Conservation (phyloP, 805 yeast genomes). For the Myxozyma nipponensis region DNA sequence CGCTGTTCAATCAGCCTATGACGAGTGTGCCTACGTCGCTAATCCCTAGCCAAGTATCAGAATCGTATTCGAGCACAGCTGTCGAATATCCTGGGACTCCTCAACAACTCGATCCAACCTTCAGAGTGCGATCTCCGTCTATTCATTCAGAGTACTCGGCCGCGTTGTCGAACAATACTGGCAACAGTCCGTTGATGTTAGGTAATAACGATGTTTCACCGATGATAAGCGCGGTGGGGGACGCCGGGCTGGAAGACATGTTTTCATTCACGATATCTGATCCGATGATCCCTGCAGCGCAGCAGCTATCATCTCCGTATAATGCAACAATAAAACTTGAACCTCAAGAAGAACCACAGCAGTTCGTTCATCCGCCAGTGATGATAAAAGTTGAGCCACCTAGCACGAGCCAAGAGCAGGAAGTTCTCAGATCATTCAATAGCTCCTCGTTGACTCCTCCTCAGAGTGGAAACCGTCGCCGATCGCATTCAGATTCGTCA, state of each 20-base stretch:
- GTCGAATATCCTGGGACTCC: neutral
- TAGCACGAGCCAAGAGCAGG: neutral
- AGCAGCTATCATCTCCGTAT: neutral
- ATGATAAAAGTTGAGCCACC: constrained; percentile 1
- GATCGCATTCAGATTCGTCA: constrained; percentile 24
- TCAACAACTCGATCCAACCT: neutral
- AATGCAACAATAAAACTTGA: no score
- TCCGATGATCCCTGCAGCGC: neutral
- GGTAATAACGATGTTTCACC: constrained; percentile 9
- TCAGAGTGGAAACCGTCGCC: constrained; percentile 3
- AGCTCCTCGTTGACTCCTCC: constrained; percentile 9
- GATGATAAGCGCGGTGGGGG: constrained; percentile 7
- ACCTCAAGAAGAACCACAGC: constrained; percentile 1
- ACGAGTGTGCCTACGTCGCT: neutral
- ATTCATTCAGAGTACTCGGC: constrained; percentile 23
- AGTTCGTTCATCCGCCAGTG: constrained; percentile 1
- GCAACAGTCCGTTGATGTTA: neutral
- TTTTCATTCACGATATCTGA: constrained; percentile 13
- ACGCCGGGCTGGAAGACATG: constrained; percentile 14
- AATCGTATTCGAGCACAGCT: neutral
- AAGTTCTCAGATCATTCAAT: neutral
- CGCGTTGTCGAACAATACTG: constrained; percentile 6
- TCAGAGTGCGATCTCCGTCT: constrained; percentile 11
- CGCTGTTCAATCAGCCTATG: neutral
- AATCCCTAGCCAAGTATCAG: neutral